Evolutionary conservation across 140 eudicot genomes (phyloP), one percentile per base, ranked within the genome.

Genomic region (Cichorium intybus): DNA sequence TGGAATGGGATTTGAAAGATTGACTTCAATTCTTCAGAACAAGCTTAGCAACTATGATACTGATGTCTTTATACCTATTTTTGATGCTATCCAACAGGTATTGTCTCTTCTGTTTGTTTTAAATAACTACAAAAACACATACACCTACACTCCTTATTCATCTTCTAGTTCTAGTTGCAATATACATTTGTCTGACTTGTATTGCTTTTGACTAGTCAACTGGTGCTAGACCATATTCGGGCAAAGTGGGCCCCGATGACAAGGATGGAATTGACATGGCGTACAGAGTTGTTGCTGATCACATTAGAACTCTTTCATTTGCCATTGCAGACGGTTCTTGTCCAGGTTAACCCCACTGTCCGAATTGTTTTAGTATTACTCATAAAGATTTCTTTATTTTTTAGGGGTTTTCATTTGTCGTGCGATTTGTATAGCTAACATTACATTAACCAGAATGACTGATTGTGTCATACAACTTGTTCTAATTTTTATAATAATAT

Each of bases 241-340:
- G 97, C 46, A 89, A 86, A 72, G 99, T 94, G 75, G 99, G 99
- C 46, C 47, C 81, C 26, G 95, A 89, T 66, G 99, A 94, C 34
- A 78, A 62, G 49, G 97, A 89, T 68, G 87, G 85, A 9, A 72
- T 84, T 78, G 99, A 94, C 75, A 94, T 94, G 99, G 99, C 99
- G 0, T 94, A 94, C 73, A 78, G 99, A 76, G 99, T 94, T 64
- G 97, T 94, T 55, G 97, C 99, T 66, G 99, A 94, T 68, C 99
- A 94, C 72, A 86, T 94, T 18, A 84, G 99, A 73, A 94, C 99
- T 58, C 95, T 94, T 69, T 94, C 95, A 28, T 80, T 94, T 82
- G 99, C 99, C 43, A 89, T 94, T 59, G 99, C 99, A 47, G 99
- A 94, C 70, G 99, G 99, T 55, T 80, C 99, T 18, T 73, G 90